Conservation (phyloP, 1,139 yeast genomes). For the Lizanozyma gosingica region DNA sequence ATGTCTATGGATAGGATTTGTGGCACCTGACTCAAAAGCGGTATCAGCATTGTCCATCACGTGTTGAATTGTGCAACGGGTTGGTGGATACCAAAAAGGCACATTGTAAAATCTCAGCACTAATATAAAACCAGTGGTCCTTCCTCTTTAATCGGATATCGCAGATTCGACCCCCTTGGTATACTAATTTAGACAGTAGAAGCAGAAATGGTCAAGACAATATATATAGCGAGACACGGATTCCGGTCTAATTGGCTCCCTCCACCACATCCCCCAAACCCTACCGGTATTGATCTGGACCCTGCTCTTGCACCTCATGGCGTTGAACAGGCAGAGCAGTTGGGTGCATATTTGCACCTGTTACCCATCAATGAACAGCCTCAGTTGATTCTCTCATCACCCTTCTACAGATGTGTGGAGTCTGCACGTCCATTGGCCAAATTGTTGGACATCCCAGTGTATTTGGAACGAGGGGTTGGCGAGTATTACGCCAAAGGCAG, state of each 20-base stretch:
- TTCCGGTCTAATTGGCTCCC: constrained; percentile 78
- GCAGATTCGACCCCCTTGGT: too few relatives aligned
- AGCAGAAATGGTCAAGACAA: constrained; percentile 1
- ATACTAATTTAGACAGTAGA: too few relatives aligned
- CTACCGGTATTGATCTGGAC: constrained; percentile 78
- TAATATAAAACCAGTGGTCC: too few relatives aligned
- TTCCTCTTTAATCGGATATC: too few relatives aligned
- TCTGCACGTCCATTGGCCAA: constrained; percentile 67
- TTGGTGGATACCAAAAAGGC: too few relatives aligned
- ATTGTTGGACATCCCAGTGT: constrained; percentile 44
- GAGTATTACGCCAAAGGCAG: constrained; percentile 59
- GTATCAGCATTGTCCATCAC: too few relatives aligned
- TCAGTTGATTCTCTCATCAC: constrained; percentile 62
- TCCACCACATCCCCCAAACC: constrained; percentile 63
- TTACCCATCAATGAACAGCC: constrained; percentile 42
- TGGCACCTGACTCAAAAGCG: too few relatives aligned
- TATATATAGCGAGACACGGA: constrained; percentile 41
- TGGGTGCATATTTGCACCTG: constrained; percentile 42
- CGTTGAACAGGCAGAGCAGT: constrained; percentile 65
- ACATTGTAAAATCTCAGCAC: too few relatives aligned
- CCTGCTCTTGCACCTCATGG: constrained; percentile 78
- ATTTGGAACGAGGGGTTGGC: constrained; percentile 65
- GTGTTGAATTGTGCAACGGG: too few relatives aligned
- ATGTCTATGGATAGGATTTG: too few relatives aligned
- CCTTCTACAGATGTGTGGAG: constrained; percentile 84